Evolutionary conservation across 1,284 basidiomycete species (phyloP).

Genomic region (Rhodotorula sp.): DNA sequence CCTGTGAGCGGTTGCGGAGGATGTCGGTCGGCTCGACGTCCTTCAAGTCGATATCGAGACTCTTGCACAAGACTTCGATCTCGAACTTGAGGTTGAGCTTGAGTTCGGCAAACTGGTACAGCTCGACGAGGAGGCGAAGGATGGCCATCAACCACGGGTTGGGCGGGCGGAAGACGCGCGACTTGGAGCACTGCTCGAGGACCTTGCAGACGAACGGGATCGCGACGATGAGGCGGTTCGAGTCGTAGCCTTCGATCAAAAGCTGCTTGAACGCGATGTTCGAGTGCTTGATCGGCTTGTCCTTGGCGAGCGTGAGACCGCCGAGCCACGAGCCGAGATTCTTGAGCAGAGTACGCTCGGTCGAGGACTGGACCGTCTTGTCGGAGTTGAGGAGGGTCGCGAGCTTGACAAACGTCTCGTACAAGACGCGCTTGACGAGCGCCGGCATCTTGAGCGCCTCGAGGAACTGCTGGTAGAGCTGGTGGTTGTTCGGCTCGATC

Average conservation of each 20-base stretch:
- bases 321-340: slow-evolving; percentile 96
- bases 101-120: slow-evolving; percentile 95
- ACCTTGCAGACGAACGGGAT: slow-evolving; percentile 99
- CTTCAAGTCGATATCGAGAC: slow-evolving; percentile 83
- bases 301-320: slow-evolving; percentile 84
- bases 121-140: slow-evolving; percentile 83
- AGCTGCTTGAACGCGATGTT: slow-evolving; percentile 96
- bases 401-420: slow-evolving; percentile 90
- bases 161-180: slow-evolving; percentile 88
- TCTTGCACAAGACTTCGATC: slow-evolving; percentile 95
- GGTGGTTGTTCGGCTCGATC: slow-evolving; percentile 96
- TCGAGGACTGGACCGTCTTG: slow-evolving; percentile 76
- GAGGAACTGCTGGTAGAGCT: slow-evolving; percentile 89
- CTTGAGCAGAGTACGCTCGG: slow-evolving; percentile 86
- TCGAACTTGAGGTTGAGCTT: slow-evolving; percentile 98
- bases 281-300: slow-evolving; percentile 88
- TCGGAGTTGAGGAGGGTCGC: slow-evolving; percentile 86
- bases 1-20: slow-evolving; percentile 63
- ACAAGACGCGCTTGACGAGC: slow-evolving; percentile 75
- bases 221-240: slow-evolving; percentile 84
- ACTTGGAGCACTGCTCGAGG: slow-evolving; percentile 83
- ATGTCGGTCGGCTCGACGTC: slow-evolving; percentile 80
- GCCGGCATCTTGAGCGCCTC: slow-evolving; percentile 68
- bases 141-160: slow-evolving; percentile 99
- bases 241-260: slow-evolving; percentile 92